These are phyloP conservation scores for Agaricus subrufescens DNA, from an alignment of 768 basidiomycete species.

Conservation along the genomic window DNA sequence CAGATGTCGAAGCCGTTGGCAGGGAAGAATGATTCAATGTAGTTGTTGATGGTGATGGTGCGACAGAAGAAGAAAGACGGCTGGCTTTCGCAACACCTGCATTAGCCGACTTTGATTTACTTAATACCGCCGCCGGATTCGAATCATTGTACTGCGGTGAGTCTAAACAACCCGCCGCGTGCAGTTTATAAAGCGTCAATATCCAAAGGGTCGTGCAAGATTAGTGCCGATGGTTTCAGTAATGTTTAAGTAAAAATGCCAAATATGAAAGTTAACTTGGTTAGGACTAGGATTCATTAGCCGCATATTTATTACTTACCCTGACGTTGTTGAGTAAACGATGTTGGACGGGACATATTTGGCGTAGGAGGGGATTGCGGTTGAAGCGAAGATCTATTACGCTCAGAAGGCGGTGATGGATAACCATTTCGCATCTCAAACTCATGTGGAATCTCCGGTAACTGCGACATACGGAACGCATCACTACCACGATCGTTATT, in stretches of 20 bases:
- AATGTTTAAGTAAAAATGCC: no score
- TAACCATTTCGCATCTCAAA: not conserved
- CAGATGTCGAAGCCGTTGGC: not conserved
- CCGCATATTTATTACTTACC: not conserved
- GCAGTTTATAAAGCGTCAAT: no score
- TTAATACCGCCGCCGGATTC: not conserved
- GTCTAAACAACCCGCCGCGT: not conserved
- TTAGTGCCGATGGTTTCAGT: not conserved
- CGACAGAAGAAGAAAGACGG: not conserved
- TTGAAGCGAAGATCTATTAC: not conserved
- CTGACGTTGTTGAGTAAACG: not conserved
- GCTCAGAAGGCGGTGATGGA: slow-evolving; percentile 10
- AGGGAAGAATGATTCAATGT: not conserved
- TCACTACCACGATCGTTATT: no score
- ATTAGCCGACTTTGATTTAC: not conserved
- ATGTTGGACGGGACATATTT: not conserved
- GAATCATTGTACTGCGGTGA: not conserved
- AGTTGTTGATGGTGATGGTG: not conserved
- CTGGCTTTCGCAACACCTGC: not conserved
- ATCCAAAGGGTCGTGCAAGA: not conserved
- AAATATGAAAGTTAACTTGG: not conserved
- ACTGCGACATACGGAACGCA: not conserved
- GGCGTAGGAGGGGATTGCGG: not conserved
- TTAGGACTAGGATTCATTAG: not conserved
- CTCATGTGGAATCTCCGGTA: not conserved